phyloP scores from a whole-genome alignment of 1,139 yeast species.

The Lodderomyces metapsilosis region DNA sequence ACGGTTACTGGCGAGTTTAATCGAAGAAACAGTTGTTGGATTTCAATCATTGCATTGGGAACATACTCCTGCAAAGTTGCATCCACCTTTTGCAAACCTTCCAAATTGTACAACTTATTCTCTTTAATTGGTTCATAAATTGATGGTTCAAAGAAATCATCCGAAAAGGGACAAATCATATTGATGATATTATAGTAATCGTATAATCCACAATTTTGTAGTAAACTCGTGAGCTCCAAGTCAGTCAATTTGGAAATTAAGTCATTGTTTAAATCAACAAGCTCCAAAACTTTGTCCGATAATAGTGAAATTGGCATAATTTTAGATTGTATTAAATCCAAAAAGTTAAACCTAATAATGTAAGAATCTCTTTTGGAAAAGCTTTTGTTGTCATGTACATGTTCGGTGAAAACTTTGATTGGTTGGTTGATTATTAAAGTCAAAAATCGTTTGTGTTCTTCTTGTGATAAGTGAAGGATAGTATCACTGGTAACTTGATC shows the following conservation, averaged over 20 bases:
- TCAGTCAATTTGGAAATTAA: slow-evolving; percentile 37
- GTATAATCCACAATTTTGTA: slow-evolving; percentile 50
- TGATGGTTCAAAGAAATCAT: slow-evolving; percentile 50
- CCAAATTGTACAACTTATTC: slow-evolving; percentile 55
- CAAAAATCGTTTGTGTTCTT: slow-evolving; percentile 32
- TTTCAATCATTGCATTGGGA: slow-evolving; percentile 62
- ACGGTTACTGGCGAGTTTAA: slow-evolving; percentile 64
- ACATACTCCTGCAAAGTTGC: slow-evolving; percentile 46
- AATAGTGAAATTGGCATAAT: slow-evolving; percentile 46
- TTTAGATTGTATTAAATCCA: slow-evolving; percentile 58
- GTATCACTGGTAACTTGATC: slow-evolving; percentile 42
- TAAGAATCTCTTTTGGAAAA: slow-evolving; percentile 32
- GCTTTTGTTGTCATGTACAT: slow-evolving; percentile 25
- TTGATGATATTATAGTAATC: slow-evolving; percentile 62
- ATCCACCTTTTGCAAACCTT: slow-evolving; percentile 42
- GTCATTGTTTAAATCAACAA: slow-evolving; percentile 34
- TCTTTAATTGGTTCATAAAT: slow-evolving; percentile 65
- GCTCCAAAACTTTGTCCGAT: slow-evolving; percentile 37
- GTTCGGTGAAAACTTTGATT: slow-evolving; percentile 39
- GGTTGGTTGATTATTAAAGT: slow-evolving; percentile 49
- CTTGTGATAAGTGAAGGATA: slow-evolving; percentile 36
- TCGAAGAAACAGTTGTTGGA: slow-evolving; percentile 55
- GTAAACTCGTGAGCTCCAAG: slow-evolving; percentile 41
- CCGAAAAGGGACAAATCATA: slow-evolving; percentile 63
- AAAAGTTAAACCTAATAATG: slow-evolving; percentile 55